Percentiles rank a stretch among this genome's conserved stretches.
These are phyloP conservation scores for Posidonia australis DNA, from an alignment of 106 monocot genomes.

Conservation along the genomic window DNA sequence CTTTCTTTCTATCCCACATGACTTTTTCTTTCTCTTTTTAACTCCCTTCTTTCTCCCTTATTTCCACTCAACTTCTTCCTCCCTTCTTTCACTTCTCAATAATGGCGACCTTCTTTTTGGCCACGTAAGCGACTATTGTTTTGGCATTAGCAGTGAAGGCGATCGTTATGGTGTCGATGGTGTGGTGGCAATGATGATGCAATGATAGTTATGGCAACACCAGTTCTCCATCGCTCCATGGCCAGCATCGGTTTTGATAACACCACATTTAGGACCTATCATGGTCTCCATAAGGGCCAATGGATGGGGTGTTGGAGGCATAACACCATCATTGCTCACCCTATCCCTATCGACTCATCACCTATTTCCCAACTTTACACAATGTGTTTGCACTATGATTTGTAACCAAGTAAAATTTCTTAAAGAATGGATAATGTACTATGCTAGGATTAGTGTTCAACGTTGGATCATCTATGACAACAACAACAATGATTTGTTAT, in stretches of 20 bases:
- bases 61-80: too few species aligned
- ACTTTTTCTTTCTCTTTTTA: too few species aligned
- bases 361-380: constrained; percentile 13
- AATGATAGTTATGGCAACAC: too few species aligned
- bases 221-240: constrained; percentile 29
- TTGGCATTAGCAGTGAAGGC: too few species aligned
- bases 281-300: constrained; percentile 53
- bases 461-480: constrained; percentile 94
- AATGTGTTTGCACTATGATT: constrained; percentile 92
- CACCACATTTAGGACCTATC: constrained; percentile 3
- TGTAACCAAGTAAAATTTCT: constrained; percentile 90
- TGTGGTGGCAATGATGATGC: too few species aligned
- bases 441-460: constrained; percentile 56
- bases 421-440: constrained; percentile 77
- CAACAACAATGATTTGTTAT: constrained; percentile 74
- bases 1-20: too few species aligned
- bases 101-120: too few species aligned
- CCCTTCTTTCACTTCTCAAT: too few species aligned
- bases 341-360: constrained; percentile 12
- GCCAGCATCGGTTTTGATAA: not conserved
- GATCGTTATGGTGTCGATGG: too few species aligned
- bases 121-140: too few species aligned
- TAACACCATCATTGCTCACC: constrained; percentile 52
- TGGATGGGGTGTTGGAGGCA: constrained; percentile 25
- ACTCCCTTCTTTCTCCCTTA: too few species aligned